phyloP scores from a whole-genome alignment of 1,284 basidiomycete species.

The Ganoderma multipileum region DNA sequence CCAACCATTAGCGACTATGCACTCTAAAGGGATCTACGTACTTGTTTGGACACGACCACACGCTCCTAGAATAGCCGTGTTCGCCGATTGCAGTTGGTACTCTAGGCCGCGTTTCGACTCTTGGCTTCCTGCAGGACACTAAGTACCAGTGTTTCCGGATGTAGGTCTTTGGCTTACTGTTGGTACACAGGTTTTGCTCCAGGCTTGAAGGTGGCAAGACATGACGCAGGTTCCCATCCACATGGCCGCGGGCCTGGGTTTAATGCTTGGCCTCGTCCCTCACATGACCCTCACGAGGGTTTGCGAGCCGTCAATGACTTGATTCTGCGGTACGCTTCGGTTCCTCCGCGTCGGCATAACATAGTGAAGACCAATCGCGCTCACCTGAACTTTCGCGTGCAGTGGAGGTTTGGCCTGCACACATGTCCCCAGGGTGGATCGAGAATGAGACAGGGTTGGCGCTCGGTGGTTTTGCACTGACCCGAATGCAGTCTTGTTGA shows the following conservation, averaged over 20 bases:
- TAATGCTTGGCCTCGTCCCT: too few species aligned
- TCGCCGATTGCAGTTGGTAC: background rate
- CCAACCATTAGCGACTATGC: background rate
- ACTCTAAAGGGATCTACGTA: background rate
- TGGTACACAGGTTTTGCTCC: too few species aligned
- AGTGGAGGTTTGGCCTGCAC: background rate
- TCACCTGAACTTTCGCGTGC: too few species aligned
- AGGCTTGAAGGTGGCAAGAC: too few species aligned
- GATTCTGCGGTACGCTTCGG: too few species aligned
- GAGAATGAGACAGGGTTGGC: background rate
- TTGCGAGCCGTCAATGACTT: too few species aligned
- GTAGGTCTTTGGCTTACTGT: background rate
- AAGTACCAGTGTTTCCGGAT: background rate
- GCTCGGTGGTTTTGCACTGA: background rate
- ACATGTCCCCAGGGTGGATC: background rate
- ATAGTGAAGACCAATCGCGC: too few species aligned
- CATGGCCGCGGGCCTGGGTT: too few species aligned
- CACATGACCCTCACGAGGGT: too few species aligned
- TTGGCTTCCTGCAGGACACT: too few species aligned
- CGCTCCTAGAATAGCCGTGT: background rate
- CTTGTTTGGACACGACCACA: background rate
- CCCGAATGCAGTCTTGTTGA: background rate
- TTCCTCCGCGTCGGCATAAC: too few species aligned
- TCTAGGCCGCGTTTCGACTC: background rate
- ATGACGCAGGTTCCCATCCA: too few species aligned